Conservation (phyloP, 2,329 filamentous ascomycete species). For the Chaetomiaceae sp. region DNA sequence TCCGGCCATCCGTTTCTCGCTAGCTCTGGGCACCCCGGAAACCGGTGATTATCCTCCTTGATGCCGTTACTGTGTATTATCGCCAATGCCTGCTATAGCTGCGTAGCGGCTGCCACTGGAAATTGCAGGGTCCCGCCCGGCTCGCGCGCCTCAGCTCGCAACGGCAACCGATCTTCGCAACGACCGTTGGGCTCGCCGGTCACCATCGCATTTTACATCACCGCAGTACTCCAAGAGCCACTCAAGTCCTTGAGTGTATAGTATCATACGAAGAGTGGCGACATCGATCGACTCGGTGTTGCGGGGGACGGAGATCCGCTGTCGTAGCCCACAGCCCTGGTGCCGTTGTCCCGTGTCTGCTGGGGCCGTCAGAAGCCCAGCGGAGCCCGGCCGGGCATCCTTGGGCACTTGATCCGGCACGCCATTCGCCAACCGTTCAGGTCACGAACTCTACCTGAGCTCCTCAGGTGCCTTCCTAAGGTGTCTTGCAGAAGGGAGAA, state of each 20-base stretch:
- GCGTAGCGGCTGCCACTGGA: conserved; percentile 3
- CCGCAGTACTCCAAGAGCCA: neutral
- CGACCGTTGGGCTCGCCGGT: no score
- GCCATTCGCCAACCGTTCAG: conserved; percentile 10
- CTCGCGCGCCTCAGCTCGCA: no score
- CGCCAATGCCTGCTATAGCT: neutral
- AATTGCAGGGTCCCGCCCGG: conserved; percentile 18
- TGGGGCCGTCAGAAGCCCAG: conserved; percentile 10
- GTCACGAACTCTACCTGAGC: no score
- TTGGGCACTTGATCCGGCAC: neutral
- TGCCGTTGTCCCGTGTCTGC: conserved; percentile 11
- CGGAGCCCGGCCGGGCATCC: conserved; percentile 12
- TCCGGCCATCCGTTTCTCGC: neutral
- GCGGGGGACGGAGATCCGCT: neutral
- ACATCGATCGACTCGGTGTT: no score
- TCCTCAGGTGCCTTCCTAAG: no score
- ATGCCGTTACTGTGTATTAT: conserved; percentile 15
- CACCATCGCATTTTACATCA: no score
- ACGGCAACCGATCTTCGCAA: no score
- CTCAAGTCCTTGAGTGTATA: neutral
- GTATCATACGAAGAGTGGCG: no score
- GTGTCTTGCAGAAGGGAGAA: neutral
- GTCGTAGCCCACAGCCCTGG: neutral
- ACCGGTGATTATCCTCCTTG: conserved; percentile 21
- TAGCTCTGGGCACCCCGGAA: conserved; percentile 5